Percentiles rank a stretch among this genome's conserved stretches.
Evolutionary conservation across 2,329 filamentous ascomycete species (phyloP).

Genomic region (Thermomyces lanuginosus): DNA sequence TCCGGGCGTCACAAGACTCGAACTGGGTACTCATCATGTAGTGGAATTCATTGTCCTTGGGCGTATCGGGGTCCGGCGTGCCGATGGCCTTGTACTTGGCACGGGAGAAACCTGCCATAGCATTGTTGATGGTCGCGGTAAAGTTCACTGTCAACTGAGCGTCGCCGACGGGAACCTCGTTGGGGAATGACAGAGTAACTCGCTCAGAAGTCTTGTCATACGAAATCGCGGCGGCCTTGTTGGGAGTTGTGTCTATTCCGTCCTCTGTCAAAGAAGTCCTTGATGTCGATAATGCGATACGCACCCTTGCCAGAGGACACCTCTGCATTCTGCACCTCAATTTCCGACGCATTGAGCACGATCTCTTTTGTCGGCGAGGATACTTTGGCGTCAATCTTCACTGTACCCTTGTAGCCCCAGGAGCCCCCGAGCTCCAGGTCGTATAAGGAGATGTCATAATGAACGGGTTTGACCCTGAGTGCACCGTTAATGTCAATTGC

Average conservation of each 20-base stretch:
- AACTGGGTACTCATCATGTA: slow-evolving; percentile 92
- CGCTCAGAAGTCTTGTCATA: slow-evolving; percentile 78
- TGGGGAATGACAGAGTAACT: slow-evolving; percentile 58
- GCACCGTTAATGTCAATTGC: slow-evolving; percentile 1
- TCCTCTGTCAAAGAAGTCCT: too few relatives aligned
- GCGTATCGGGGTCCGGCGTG: slow-evolving; percentile 58
- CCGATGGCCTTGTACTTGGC: slow-evolving; percentile 78
- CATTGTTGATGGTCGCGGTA: slow-evolving; percentile 68
- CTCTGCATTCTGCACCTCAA: slow-evolving; percentile 52
- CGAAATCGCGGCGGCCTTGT: slow-evolving; percentile 47
- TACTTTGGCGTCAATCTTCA: slow-evolving; percentile 64
- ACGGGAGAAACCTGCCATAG: slow-evolving; percentile 86
- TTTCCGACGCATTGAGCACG: slow-evolving; percentile 68
- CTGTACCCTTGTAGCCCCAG: slow-evolving; percentile 74
- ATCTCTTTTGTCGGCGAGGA: slow-evolving; percentile 57
- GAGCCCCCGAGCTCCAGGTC: slow-evolving; percentile 55
- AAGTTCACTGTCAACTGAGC: slow-evolving; percentile 60
- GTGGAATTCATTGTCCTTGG: slow-evolving; percentile 49
- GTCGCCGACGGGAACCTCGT: slow-evolving; percentile 51
- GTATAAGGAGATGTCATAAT: slow-evolving; percentile 70
- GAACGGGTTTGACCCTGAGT: slow-evolving; percentile 56
- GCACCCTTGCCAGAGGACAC: slow-evolving; percentile 20
- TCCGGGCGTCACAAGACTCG: slow-evolving; percentile 84
- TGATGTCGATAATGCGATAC: slow-evolving; percentile 3
- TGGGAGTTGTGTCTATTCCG: slow-evolving; percentile 14